Percentiles rank a stretch among this genome's conserved stretches.
Evolutionary conservation across 495 filamentous ascomycete genomes (phyloP).

Genomic region (Aspergillus kassunensis): DNA sequence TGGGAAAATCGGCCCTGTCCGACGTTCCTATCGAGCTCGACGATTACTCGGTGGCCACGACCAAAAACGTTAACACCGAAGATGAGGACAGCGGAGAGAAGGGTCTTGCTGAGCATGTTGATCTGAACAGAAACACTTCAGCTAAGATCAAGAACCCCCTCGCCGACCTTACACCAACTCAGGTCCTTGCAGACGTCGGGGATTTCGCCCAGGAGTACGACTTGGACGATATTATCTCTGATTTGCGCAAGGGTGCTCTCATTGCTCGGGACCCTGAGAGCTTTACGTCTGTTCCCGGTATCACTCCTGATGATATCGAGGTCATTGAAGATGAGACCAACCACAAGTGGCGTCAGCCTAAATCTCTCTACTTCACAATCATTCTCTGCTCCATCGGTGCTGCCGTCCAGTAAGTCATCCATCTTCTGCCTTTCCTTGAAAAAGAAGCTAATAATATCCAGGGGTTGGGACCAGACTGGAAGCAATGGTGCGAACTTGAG

Average conservation of each 20-base stretch:
- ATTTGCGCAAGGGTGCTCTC: constrained; percentile 58
- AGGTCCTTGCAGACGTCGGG: constrained; percentile 54
- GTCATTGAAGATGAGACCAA: constrained; percentile 55
- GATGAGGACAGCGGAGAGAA: constrained; percentile 28
- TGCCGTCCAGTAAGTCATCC: constrained; percentile 52
- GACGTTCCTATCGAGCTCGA: background rate
- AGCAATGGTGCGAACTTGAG: constrained; percentile 64
- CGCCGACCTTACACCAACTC: constrained; percentile 46
- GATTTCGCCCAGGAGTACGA: constrained; percentile 47
- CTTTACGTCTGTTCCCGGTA: constrained; percentile 52
- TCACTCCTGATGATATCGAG: constrained; percentile 50
- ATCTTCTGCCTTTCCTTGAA: background rate
- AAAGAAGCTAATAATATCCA: constrained; percentile 8
- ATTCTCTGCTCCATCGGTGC: constrained; percentile 67
- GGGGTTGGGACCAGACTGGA: constrained; percentile 71
- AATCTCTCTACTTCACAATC: constrained; percentile 64
- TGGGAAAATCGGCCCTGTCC: background rate
- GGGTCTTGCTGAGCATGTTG: constrained; percentile 35
- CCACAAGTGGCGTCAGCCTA: constrained; percentile 63
- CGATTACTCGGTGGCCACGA: background rate
- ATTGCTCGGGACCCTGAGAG: constrained; percentile 57
- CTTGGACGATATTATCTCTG: constrained; percentile 42
- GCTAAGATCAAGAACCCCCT: constrained; percentile 61
- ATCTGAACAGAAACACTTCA: constrained; percentile 48
- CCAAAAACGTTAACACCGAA: constrained; percentile 18